Percentiles rank a stretch among this genome's conserved stretches.
Conservation (phyloP, 2,329 filamentous ascomycete species). For the Stagonosporopsis cucurbitacearum region DNA sequence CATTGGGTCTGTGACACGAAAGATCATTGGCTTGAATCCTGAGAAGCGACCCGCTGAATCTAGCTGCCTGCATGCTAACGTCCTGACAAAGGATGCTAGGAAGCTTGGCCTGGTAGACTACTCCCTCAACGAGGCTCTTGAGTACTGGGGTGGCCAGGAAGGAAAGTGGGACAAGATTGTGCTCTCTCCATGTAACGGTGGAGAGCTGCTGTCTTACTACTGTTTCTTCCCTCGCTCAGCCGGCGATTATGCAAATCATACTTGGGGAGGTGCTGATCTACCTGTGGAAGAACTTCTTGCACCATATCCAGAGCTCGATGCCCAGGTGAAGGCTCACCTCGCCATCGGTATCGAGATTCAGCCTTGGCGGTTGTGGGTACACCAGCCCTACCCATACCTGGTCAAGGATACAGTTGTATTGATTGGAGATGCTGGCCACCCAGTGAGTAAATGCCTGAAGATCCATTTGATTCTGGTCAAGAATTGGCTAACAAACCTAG, state of each 20-base stretch:
- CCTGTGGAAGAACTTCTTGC: conserved; percentile 65
- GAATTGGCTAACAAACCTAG: conserved; percentile 11
- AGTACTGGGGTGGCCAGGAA: conserved; percentile 74
- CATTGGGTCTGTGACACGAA: conserved; percentile 68
- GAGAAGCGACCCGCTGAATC: conserved; percentile 65
- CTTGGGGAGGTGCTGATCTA: conserved; percentile 61
- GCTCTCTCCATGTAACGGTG: conserved; percentile 70
- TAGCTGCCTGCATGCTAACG: conserved; percentile 70
- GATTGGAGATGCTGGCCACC: conserved; percentile 71
- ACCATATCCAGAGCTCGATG: conserved; percentile 66
- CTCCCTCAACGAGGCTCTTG: conserved; percentile 64
- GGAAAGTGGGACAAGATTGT: conserved; percentile 72
- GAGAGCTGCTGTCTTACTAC: conserved; percentile 70
- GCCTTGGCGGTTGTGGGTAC: conserved; percentile 69
- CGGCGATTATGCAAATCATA: conserved; percentile 66
- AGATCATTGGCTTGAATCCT: conserved; percentile 64
- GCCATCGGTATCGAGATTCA: conserved; percentile 67
- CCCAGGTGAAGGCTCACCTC: conserved; percentile 64
- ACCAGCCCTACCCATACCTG: conserved; percentile 67
- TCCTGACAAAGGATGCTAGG: conserved; percentile 65
- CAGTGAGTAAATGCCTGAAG: conserved; percentile 48
- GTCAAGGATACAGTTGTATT: conserved; percentile 61
- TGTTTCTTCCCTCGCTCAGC: conserved; percentile 69
- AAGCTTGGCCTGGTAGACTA: conserved; percentile 68
- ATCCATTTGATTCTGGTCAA: background rate